Evolutionary conservation across 768 basidiomycete genomes (phyloP), one percentile per base, ranked within the genome.

Genomic region (Xerocomellus dryophilus): DNA sequence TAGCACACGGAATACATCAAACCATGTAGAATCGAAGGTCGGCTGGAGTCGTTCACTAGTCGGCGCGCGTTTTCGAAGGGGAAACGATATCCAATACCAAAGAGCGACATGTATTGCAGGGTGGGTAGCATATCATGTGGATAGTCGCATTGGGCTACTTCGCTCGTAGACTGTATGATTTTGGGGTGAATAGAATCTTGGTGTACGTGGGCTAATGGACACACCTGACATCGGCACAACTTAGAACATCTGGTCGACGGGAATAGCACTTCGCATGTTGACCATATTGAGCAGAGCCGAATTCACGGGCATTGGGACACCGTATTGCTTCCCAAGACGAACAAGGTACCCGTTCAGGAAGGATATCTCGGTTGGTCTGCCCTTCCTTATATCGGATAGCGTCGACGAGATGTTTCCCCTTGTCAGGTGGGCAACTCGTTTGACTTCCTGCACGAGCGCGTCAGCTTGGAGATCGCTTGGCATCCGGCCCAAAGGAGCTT

Each of bases 291-390:
- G 65, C 43, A 91, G 73, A 18, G 75, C 72, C 2, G 76, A 66
- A 51, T 76, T 88, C 23, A 78, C 75, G 7, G 83, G 83, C 65
- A 85, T 87, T 17, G 71, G 68, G 29, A 93, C 73, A 7, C 74
- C 71, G 60, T 86, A 79, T 36, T 75, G 68, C 43, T 71, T 60
- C 25, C 88, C 95, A 7, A 93, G 71, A 8, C 74, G 71, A 25
- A 84, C 65, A 47, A 98, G 68, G 67, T 93, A 90, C 6, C 95
- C 95, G 55, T 90, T 93, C 61, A 97, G 75, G 62, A 74, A 90
- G 15, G 87, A 81, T 23, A 98, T 80, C 73, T 98, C 94, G 0
- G 93, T 94, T 6, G 65, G 56, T 47, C 74, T 73, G 40, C 85
- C 85, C 31, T 71, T 69, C 58, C 77, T 78, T 29, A 95, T 68